Evolutionary conservation across 83 land plant species (phyloP).

Genomic region (Picea abies): DNA sequence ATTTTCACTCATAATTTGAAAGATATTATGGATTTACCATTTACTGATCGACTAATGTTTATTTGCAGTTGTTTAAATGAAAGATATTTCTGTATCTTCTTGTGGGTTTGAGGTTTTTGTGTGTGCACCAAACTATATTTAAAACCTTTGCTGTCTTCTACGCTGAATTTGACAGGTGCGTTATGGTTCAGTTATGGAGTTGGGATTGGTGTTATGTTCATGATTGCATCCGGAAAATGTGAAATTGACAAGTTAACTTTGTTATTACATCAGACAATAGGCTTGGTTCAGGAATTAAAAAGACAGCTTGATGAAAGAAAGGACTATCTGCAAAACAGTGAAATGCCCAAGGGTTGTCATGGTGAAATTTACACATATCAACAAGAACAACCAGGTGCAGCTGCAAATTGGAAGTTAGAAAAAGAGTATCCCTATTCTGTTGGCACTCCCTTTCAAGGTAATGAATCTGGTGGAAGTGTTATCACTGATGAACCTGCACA

Average conservation of each 20-base stretch:
- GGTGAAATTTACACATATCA: background rate
- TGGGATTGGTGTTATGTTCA: slow-evolving; percentile 6
- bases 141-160: background rate
- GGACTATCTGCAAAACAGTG: background rate
- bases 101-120: too few species aligned
- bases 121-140: background rate
- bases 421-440: background rate
- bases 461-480: background rate
- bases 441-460: background rate
- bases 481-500: background rate
- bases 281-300: slow-evolving; percentile 7
- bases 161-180: background rate
- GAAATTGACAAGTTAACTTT: background rate
- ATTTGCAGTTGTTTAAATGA: too few species aligned
- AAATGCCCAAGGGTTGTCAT: background rate
- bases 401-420: background rate
- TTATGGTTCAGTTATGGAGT: slow-evolving; percentile 6
- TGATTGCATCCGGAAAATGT: slow-evolving; percentile 4
- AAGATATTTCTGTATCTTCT: too few species aligned
- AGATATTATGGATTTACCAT: too few species aligned
- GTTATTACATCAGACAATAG: background rate
- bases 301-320: background rate
- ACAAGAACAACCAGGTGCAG: background rate
- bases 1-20: too few species aligned
- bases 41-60: too few species aligned